Base-by-base conservation (phyloP, 176 grass and related monocot genomes). In the Saccharum officinarum region DNA sequence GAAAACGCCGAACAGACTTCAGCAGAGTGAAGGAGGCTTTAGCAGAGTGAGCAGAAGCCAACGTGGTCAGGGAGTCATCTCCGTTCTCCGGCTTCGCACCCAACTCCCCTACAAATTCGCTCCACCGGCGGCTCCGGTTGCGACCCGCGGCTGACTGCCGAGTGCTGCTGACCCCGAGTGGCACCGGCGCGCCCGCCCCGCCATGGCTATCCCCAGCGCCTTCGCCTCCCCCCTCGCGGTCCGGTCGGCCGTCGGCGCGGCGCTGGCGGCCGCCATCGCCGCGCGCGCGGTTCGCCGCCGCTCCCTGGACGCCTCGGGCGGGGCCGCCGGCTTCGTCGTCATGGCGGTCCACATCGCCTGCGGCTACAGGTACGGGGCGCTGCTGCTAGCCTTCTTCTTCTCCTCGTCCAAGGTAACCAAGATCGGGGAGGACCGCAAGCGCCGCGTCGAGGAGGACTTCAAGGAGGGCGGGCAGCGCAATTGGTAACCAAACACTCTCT, bases 401-500 rank as follows among this genome's bases (percentile, higher is more conserved):
- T 86, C 87, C 34, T 93, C 95, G 3, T 98, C 95, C 59, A 98
- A 90, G 85, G 39, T 91, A 5, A 98, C 95, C 39, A 95, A 75
- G 88, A 69, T 98, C 80, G 95, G 95, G 16, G 81, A 86, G 89
- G 87, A 93, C 71, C 85, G 87, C 84, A 98, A 98, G 82, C 87
- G 89, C 40, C 63, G 71, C 20, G 38, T 93, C 60, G 95, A 92
- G 36, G 95, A 92, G 37, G 84, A 88, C 47, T 98, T 95, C 81
- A 95, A 95, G 89, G 92, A 98, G 84, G 92, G 95, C 28, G 95
- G 95, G 0, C 95, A 98, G 82, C 84, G 95, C 34, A 95, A 95
- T 77, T 98, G 95, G 95, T 97, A 81, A 83, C 40, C 59, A 41
- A 13, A 17, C 17, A 17, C 38, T 26, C 34, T 73, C 59, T 50